Evolutionary conservation across 164 flowering plant genomes (phyloP), one percentile per base, ranked within the genome.

Genomic region (Annona squamosa): DNA sequence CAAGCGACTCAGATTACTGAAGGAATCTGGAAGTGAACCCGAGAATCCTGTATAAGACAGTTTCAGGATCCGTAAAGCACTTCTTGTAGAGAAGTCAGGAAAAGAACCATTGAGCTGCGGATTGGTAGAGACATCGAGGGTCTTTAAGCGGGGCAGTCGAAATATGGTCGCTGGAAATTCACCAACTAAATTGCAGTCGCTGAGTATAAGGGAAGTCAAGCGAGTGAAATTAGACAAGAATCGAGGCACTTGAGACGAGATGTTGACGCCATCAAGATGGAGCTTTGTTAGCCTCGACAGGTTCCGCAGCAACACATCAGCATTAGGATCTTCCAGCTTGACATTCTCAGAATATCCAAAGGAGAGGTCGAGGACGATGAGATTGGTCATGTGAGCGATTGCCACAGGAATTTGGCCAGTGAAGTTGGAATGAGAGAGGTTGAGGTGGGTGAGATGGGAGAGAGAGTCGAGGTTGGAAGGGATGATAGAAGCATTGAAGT

Each of bases 391-490:
- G 1, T 48, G 69, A 1, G 86, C 78, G 3, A 87, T 72, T 62
- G 69, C 82, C 6, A 69, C n/a, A 0, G 87, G 90, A 46, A 80
- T 76, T 26, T 85, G 86, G 44, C 88, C 88, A 0, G 5, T 18
- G 57, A 87, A 86, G 52, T 80, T 79, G 5, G 90, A 71, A 42
- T 79, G 71, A n/a, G 89, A 86, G 62, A 88, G 69, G 67, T 90
- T 84, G 74, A 88, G 85, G 71, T 77, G 59, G 17, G 37, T 75
- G 78, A 87, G 72, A 56, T 77, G 73, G 0, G 72, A 37, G 3
- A 89, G 84, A 26, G 57, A 71, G 17, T 3, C 75, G n/a, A 89
- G 59, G 56, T 76, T 75, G 43, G 80, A 41, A 2, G 89, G 92
- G 48, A 87, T 80, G 41, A 26, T 26, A 26, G 18, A 48, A 48